phyloP scores from a whole-genome alignment of 306 rosid species.

The Biancaea sappan region DNA sequence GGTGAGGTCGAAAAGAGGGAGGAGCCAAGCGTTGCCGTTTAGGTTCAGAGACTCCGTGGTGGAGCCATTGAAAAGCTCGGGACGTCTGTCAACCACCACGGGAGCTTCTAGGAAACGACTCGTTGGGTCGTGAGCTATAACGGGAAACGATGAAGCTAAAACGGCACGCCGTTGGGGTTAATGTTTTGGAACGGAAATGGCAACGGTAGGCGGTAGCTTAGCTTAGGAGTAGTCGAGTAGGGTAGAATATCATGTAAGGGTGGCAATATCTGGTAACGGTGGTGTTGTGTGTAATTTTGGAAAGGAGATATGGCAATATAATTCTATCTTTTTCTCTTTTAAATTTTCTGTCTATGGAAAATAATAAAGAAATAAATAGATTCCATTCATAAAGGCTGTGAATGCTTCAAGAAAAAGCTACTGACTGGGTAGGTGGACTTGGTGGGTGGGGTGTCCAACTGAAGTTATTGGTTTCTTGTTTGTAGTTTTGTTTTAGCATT shows the following conservation, averaged over 20 bases:
- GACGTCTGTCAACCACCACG: conserved; percentile 31
- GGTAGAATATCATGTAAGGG: not conserved
- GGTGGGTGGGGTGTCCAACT: no score
- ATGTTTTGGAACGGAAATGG: not conserved
- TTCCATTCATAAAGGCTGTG: not conserved
- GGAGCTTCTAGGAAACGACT: conserved; percentile 26
- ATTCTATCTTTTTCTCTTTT: no score
- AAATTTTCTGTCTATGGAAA: not conserved
- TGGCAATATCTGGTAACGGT: not conserved
- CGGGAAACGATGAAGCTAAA: conserved; percentile 14
- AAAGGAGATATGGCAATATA: not conserved
- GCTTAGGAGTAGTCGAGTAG: no score
- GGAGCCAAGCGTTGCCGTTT: conserved; percentile 46
- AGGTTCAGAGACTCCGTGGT: conserved; percentile 56
- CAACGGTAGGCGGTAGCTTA: no score
- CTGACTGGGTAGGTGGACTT: no score
- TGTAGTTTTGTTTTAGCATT: no score
- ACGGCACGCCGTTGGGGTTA: conserved; percentile 1
- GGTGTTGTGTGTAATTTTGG: not conserved
- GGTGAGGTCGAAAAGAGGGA: conserved; percentile 56
- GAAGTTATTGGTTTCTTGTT: no score
- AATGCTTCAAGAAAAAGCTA: no score
- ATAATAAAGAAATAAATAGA: not conserved
- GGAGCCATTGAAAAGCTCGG: conserved; percentile 48
- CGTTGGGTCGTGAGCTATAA: not conserved